Conservation (phyloP, 495 filamentous ascomycete genomes). For the Parathielavia appendiculata region DNA sequence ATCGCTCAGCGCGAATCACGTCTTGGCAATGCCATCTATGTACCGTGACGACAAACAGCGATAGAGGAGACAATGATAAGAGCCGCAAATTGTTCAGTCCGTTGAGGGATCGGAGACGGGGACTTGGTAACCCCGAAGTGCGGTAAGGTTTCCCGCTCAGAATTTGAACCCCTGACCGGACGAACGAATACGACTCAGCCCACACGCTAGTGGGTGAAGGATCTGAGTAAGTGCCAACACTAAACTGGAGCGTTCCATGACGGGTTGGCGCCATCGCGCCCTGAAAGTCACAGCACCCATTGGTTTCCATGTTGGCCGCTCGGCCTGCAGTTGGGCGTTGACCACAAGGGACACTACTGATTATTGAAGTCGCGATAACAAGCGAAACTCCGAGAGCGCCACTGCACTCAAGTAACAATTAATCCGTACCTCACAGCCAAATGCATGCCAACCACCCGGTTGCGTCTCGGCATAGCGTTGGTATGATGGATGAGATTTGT, state of each 20-base stretch:
- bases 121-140: background rate
- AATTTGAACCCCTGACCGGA: background rate
- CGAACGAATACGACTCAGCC: constrained; percentile 20
- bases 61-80: background rate
- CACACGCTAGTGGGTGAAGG: constrained; percentile 13
- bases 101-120: constrained; percentile 2
- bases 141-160: constrained; percentile 2
- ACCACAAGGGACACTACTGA: no score
- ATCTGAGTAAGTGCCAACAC: constrained; percentile 19
- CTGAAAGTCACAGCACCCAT: background rate
- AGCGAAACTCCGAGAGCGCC: background rate
- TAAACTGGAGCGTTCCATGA: background rate
- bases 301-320: background rate
- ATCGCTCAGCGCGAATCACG: no score
- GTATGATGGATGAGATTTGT: background rate
- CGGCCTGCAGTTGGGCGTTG: background rate
- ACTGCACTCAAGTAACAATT: background rate
- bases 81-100: background rate
- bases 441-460: background rate
- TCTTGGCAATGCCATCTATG: background rate
- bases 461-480: background rate
- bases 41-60: background rate
- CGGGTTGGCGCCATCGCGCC: constrained; percentile 7
- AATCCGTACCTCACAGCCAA: background rate
- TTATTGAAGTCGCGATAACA: background rate